Evolutionary conservation across 2,329 filamentous ascomycete genomes (phyloP).

Genomic region (Davidsoniella neocaledoniae): DNA sequence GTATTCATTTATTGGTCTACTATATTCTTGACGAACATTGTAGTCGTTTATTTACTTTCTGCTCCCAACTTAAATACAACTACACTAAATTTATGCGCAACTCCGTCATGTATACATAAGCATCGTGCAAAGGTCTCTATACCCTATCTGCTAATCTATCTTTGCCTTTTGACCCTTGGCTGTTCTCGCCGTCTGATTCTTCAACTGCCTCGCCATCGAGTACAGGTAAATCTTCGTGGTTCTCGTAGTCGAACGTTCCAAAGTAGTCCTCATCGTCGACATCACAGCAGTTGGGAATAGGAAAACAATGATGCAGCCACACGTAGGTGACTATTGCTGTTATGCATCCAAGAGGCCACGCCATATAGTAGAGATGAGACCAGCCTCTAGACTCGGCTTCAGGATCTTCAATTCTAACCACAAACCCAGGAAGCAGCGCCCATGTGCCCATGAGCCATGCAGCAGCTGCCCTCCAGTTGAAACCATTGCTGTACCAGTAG

Average conservation of each 20-base stretch:
- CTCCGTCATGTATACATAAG: background rate
- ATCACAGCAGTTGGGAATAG: slow-evolving; percentile 13
- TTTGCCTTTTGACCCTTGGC: background rate
- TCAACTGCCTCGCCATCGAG: background rate
- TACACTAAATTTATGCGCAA: background rate
- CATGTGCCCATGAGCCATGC: slow-evolving; percentile 26
- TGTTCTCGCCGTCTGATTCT: background rate
- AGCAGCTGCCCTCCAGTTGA: slow-evolving; percentile 25
- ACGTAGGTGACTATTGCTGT: slow-evolving; percentile 15
- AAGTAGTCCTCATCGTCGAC: slow-evolving; percentile 18
- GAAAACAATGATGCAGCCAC: slow-evolving; percentile 14
- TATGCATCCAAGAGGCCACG: slow-evolving; percentile 16
- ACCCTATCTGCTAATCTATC: background rate
- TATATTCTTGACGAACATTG: background rate
- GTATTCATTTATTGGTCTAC: background rate
- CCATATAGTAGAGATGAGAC: slow-evolving; percentile 18
- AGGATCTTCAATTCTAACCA: slow-evolving; percentile 17
- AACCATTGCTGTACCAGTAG: slow-evolving; percentile 24
- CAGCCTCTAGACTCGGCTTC: slow-evolving; percentile 15
- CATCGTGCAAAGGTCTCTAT: background rate
- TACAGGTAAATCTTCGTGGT: background rate
- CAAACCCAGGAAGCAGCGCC: slow-evolving; percentile 26
- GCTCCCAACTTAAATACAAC: background rate
- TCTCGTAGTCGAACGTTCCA: slow-evolving; percentile 14
- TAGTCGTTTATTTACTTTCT: background rate